phyloP scores from a whole-genome alignment of 768 basidiomycete species.

The Mycena latifolia region DNA sequence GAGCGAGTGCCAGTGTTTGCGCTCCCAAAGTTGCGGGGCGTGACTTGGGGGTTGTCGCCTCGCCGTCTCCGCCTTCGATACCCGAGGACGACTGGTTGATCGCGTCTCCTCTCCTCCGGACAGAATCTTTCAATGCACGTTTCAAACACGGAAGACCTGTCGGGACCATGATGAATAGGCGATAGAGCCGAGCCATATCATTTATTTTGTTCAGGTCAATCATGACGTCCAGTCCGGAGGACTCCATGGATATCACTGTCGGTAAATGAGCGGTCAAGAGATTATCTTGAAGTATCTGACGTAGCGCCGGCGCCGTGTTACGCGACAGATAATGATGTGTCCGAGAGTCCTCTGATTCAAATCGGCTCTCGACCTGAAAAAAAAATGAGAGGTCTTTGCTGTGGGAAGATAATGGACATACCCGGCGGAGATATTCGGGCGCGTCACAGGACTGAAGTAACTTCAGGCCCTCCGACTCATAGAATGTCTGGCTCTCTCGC shows the following conservation, averaged over 20 bases:
- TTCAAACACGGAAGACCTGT: constrained; percentile 75
- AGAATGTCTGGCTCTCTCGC: constrained; percentile 82
- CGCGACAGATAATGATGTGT: constrained; percentile 89
- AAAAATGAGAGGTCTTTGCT: constrained; percentile 31
- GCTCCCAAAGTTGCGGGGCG: constrained; percentile 51
- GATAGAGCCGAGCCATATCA: constrained; percentile 85
- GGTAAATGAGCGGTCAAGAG: constrained; percentile 84
- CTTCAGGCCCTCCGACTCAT: constrained; percentile 77
- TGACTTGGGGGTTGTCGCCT: constrained; percentile 56
- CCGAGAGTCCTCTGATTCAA: constrained; percentile 86
- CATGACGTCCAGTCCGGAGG: constrained; percentile 91
- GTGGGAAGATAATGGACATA: constrained; percentile 51
- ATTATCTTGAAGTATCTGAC: constrained; percentile 79
- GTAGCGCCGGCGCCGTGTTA: constrained; percentile 76
- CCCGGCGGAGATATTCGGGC: constrained; percentile 83
- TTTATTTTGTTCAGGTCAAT: constrained; percentile 82
- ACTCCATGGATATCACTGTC: constrained; percentile 81
- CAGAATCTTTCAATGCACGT: constrained; percentile 76
- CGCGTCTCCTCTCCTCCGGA: constrained; percentile 79
- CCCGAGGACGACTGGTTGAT: constrained; percentile 77
- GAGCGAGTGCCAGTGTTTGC: constrained; percentile 70
- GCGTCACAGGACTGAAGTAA: constrained; percentile 83
- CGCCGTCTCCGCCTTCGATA: constrained; percentile 49
- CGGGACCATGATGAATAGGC: constrained; percentile 76
- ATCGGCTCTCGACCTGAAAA: constrained; percentile 79